These are phyloP conservation scores for Oidiodendron maius DNA, from an alignment of 495 filamentous ascomycete species.

Conservation along the genomic window DNA sequence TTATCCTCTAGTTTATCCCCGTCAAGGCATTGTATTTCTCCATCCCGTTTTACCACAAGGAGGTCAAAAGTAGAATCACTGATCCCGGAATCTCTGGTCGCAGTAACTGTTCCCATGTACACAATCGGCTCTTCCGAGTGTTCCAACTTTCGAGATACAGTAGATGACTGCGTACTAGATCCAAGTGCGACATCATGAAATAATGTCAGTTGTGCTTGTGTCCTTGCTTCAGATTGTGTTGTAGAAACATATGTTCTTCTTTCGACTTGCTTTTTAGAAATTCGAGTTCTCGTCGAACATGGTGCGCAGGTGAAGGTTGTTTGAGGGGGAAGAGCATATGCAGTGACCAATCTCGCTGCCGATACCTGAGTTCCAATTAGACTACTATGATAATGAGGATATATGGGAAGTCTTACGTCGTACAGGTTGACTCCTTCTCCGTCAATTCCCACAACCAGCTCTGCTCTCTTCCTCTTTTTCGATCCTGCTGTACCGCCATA, in stretches of 20 bases:
- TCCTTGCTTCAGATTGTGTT: constrained; percentile 3
- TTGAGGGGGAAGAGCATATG: constrained; percentile 80
- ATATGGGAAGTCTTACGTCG: constrained; percentile 74
- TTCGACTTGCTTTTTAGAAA: constrained; percentile 43
- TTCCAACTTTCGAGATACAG: constrained; percentile 9
- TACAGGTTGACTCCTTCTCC: constrained; percentile 90
- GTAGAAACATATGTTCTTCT: constrained; percentile 68
- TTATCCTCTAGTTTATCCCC: constrained; percentile 29
- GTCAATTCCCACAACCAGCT: constrained; percentile 82
- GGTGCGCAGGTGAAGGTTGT: constrained; percentile 71
- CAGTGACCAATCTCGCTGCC: constrained; percentile 72
- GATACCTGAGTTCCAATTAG: constrained; percentile 52
- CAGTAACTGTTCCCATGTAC: constrained; percentile 10
- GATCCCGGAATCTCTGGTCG: background rate
- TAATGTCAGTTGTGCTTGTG: constrained; percentile 36
- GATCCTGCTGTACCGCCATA: constrained; percentile 59
- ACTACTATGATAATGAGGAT: constrained; percentile 47
- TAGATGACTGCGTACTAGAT: background rate
- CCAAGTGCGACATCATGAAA: constrained; percentile 42
- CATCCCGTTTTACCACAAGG: constrained; percentile 28
- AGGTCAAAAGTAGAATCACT: constrained; percentile 17
- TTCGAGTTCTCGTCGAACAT: constrained; percentile 63
- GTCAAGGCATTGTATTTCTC: constrained; percentile 45
- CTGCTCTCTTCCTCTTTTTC: constrained; percentile 78
- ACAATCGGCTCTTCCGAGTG: constrained; percentile 12